These are phyloP conservation scores for Kodamaea jinghongensis DNA, from an alignment of 805 yeast species.

Conservation along the genomic window DNA sequence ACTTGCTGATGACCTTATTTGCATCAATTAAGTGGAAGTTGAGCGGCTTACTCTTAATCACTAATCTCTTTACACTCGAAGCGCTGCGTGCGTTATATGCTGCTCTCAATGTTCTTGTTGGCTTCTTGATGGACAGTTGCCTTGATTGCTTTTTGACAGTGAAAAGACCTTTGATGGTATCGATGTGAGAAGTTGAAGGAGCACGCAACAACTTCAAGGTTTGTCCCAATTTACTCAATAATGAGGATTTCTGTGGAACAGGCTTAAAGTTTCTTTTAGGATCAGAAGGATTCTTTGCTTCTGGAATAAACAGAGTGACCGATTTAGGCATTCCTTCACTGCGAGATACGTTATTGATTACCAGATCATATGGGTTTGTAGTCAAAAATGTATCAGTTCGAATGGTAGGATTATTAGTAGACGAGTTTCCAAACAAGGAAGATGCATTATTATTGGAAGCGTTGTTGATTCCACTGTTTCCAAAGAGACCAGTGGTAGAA, in stretches of 20 bases:
- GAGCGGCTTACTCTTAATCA: slow-evolving; percentile 39
- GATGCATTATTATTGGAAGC: slow-evolving; percentile 13
- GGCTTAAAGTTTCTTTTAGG: slow-evolving; percentile 19
- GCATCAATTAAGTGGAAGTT: slow-evolving; percentile 43
- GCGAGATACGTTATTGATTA: slow-evolving; percentile 20
- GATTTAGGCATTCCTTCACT: slow-evolving; percentile 29
- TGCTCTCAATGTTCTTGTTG: slow-evolving; percentile 7
- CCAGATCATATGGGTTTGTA: slow-evolving; percentile 27
- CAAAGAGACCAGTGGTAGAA: slow-evolving; percentile 11
- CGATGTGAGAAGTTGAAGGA: slow-evolving; percentile 11
- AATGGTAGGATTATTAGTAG: slow-evolving; percentile 1
- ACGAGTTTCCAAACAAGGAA: slow-evolving; percentile 6
- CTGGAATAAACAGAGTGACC: slow-evolving; percentile 28
- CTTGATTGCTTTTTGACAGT: slow-evolving; percentile 20
- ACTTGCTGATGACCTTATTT: slow-evolving; percentile 36
- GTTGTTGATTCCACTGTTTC: slow-evolving; percentile 19
- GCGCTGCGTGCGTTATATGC: slow-evolving; percentile 17
- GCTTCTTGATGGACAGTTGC: neutral
- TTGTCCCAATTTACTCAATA: slow-evolving; percentile 33
- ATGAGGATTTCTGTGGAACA: slow-evolving; percentile 21
- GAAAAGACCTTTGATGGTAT: slow-evolving; percentile 30
- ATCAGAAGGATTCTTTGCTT: slow-evolving; percentile 11
- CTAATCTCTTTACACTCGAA: slow-evolving; percentile 33
- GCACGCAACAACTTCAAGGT: slow-evolving; percentile 31
- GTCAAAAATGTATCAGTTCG: slow-evolving; percentile 1